Evolutionary conservation across 495 filamentous ascomycete genomes (phyloP).

Genomic region (Daldinia grandis): DNA sequence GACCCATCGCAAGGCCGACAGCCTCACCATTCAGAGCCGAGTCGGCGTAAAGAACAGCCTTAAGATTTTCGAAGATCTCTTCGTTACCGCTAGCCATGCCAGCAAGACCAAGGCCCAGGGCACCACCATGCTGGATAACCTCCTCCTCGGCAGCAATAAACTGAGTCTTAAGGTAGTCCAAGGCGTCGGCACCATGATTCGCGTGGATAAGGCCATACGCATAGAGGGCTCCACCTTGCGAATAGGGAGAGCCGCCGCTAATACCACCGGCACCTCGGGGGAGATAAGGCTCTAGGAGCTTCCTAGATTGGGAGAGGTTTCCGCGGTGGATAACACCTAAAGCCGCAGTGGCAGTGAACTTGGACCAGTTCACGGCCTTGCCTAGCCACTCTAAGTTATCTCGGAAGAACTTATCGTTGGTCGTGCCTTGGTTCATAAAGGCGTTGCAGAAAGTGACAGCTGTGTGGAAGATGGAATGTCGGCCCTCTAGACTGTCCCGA

Average conservation of each 20-base stretch:
- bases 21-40: conserved; percentile 97
- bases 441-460: conserved; percentile 97
- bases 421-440: conserved; percentile 99
- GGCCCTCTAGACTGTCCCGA: conserved; percentile 89
- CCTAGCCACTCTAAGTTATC: conserved; percentile 98
- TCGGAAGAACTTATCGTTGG: conserved; percentile 95
- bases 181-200: conserved; percentile 93
- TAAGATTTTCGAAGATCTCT: conserved; percentile 90
- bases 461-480: conserved; percentile 98
- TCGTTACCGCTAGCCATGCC: conserved; percentile 96
- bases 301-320: conserved; percentile 90
- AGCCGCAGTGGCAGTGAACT: conserved; percentile 97
- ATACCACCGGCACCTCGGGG: conserved; percentile 75
- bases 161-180: conserved; percentile 85
- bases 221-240: conserved; percentile 94
- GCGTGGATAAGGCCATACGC: conserved; percentile 96
- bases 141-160: conserved; percentile 90
- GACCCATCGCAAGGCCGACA: conserved; percentile 91
- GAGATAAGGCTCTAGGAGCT: conserved; percentile 93
- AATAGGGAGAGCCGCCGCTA: conserved; percentile 83
- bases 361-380: conserved; percentile 99
- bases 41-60: conserved; percentile 85
- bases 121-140: conserved; percentile 96
- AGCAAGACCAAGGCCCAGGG: conserved; percentile 92
- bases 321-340: conserved; percentile 96